Evolutionary conservation across 192 early-diverging fungal genomes (phyloP).

Genomic region (Backusella sp.): DNA sequence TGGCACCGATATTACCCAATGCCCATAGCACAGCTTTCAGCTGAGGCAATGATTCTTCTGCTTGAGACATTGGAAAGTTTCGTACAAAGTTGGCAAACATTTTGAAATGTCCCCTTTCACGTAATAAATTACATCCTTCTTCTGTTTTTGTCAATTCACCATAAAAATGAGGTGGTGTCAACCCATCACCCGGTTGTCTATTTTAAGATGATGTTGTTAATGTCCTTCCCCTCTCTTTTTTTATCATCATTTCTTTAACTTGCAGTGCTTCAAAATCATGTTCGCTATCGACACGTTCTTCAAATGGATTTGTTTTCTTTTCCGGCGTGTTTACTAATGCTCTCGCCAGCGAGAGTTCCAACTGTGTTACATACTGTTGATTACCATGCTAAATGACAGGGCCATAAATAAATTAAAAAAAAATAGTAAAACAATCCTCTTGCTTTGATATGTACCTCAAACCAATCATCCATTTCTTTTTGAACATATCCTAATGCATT

Average conservation of each 20-base stretch:
- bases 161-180: constrained; percentile 73
- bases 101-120: constrained; percentile 64
- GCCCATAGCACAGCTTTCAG: constrained; percentile 82
- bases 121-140: constrained; percentile 66
- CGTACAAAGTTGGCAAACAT: constrained; percentile 61
- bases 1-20: constrained; percentile 77
- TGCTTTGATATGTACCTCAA: constrained; percentile 52
- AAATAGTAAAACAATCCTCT: no score
- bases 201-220: not conserved
- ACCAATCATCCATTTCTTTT: constrained; percentile 80
- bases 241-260: constrained; percentile 3
- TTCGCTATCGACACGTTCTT: constrained; percentile 40
- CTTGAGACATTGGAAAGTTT: constrained; percentile 40
- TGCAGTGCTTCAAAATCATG: constrained; percentile 35
- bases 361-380: constrained; percentile 61
- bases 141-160: constrained; percentile 75
- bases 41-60: constrained; percentile 39
- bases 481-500: constrained; percentile 69
- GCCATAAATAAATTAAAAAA: no score
- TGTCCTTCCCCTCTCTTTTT: not conserved
- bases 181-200: constrained; percentile 41
- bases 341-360: constrained; percentile 63
- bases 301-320: constrained; percentile 35
- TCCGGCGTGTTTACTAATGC: constrained; percentile 38
- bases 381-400: constrained; percentile 34